These are phyloP conservation scores for Sarcodon aspratus DNA, from an alignment of 768 basidiomycete genomes.

Conservation along the genomic window DNA sequence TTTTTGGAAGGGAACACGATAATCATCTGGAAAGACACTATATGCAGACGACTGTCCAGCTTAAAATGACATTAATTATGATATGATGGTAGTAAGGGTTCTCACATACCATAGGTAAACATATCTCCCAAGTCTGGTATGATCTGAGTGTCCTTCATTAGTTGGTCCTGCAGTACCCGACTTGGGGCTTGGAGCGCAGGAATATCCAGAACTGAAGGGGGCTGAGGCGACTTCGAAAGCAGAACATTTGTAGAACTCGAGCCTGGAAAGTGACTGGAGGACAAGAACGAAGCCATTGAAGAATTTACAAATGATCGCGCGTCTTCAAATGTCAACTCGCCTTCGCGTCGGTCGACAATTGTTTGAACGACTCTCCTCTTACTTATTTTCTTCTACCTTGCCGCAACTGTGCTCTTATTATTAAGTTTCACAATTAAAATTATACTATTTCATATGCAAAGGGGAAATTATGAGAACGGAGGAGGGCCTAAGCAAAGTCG, in stretches of 20 bases:
- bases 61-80: neutral
- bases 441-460: too few relatives aligned
- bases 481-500: neutral
- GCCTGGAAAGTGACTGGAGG: neutral
- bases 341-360: too few relatives aligned
- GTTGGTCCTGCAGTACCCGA: conserved; percentile 52
- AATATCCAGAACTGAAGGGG: conserved; percentile 38
- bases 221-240: neutral
- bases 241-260: neutral
- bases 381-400: too few relatives aligned
- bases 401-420: too few relatives aligned
- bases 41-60: conserved; percentile 58
- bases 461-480: neutral
- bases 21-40: conserved; percentile 67
- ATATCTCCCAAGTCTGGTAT: conserved; percentile 70
- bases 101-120: conserved; percentile 42
- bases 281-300: neutral
- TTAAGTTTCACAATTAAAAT: too few relatives aligned
- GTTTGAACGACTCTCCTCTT: too few relatives aligned
- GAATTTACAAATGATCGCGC: neutral
- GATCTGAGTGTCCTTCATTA: conserved; percentile 60
- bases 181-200: conserved; percentile 54
- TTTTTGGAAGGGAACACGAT: conserved; percentile 72
- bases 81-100: neutral
- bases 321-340: too few relatives aligned